Evolutionary conservation across 768 basidiomycete species (phyloP), one percentile per base, ranked within the genome.

Genomic region (Polyporus arcularius): DNA sequence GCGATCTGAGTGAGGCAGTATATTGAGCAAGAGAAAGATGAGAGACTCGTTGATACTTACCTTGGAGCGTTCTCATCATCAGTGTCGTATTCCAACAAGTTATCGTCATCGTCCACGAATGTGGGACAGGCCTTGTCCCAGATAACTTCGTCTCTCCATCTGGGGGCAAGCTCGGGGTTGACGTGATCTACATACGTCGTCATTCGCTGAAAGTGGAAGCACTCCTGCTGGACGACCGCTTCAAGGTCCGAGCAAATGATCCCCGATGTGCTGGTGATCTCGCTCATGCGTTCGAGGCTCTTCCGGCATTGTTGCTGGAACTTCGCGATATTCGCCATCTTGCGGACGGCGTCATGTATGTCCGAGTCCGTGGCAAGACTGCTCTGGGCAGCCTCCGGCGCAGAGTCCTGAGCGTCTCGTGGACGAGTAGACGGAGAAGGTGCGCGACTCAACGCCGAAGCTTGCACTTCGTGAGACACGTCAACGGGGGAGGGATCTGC

Each of bases 211-310:
- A 57, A 48, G 18, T 55, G 30, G 18, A 47, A 52, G 31, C 57
- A 31, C 53, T 58, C 56, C 57, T 62, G 61, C 28, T 39, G 52
- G 12, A 62, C 48, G 53, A 54, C 45, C 53, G 52, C 30, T 46
- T 38, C 53, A 11, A 62, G 15, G n/a, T 18, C 31, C 15, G 16
- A 10, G 14, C 18, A 14, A 7, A 14, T 40, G 11, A 5, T 7
- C 21, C 32, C 14, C 30, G 4, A 0, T 16, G 35, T n/a, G 2
- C 14, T 11, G 14, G 10, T 31, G 10, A 14, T 38, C 16, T 26
- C 10, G 9, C 28, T 16, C 14, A 49, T 45, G 38, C 9, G 41
- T 8, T 30, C 52, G 31, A 48, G 26, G 21, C 21, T 18, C 10
- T 31, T 16, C 11, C 2, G 4, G 51, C 26, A 21, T 6, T 56